phyloP scores from a whole-genome alignment of 208 protist genomes.

The Trypanosomatidae sp. region DNA sequence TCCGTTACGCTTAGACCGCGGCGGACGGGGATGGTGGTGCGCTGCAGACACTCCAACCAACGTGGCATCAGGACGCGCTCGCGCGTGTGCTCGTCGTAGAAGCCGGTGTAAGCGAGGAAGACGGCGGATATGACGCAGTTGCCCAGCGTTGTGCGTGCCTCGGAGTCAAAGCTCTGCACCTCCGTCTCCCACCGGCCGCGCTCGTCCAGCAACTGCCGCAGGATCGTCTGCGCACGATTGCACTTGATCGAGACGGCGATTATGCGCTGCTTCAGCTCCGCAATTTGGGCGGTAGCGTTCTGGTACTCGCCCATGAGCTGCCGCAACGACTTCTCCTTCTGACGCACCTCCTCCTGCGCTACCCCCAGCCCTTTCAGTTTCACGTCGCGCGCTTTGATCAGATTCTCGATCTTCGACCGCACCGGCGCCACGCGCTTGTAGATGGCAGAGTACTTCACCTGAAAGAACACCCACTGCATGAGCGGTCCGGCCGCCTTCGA shows the following conservation, averaged over 20 bases:
- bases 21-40: constrained; percentile 67
- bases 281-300: constrained; percentile 91
- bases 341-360: constrained; percentile 78
- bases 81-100: constrained; percentile 96
- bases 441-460: constrained; percentile 95
- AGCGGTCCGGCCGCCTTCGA: constrained; percentile 97
- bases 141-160: constrained; percentile 94
- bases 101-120: constrained; percentile 98
- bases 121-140: constrained; percentile 95
- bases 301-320: constrained; percentile 95
- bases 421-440: constrained; percentile 94
- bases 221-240: constrained; percentile 90
- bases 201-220: constrained; percentile 94
- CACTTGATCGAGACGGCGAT: constrained; percentile 86
- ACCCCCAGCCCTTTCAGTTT: constrained; percentile 56
- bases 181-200: constrained; percentile 94
- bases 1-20: constrained; percentile 78
- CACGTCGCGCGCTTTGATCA: constrained; percentile 76
- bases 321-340: constrained; percentile 87
- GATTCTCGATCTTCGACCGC: constrained; percentile 85
- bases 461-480: constrained; percentile 96
- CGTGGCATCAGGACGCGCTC: constrained; percentile 81
- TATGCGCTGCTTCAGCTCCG: constrained; percentile 92
- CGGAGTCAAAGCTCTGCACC: constrained; percentile 74
- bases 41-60: constrained; percentile 83